A percentile compares a stretch with the other conserved stretches of the same genome.
These are phyloP conservation scores for Staphylotrichum tortipilum DNA, from an alignment of 495 filamentous ascomycete species.

Conservation along the genomic window DNA sequence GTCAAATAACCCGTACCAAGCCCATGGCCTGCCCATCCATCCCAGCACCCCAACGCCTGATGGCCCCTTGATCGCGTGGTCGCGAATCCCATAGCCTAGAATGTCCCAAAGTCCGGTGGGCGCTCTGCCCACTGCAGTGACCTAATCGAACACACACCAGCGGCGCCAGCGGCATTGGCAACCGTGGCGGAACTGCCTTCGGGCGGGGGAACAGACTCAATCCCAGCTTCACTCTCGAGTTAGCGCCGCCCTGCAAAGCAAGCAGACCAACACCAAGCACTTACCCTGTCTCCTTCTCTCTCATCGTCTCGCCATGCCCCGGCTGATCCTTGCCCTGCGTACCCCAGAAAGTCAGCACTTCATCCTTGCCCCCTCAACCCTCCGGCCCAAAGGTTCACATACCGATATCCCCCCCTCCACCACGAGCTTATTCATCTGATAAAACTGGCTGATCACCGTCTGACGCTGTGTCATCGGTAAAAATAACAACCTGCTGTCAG, in stretches of 20 bases:
- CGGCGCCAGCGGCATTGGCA: not conserved
- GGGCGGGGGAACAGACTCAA: not conserved
- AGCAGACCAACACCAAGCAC: not conserved
- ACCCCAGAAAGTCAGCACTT: conserved; percentile 10
- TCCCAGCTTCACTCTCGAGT: conserved; percentile 15
- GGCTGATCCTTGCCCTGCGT: conserved; percentile 69
- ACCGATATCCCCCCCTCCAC: conserved; percentile 72
- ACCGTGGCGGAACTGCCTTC: not conserved
- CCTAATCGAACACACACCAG: not conserved
- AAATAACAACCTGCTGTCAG: not conserved
- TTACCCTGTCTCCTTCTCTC: conserved; percentile 29
- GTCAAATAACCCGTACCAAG: not conserved
- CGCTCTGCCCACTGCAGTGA: too few relatives aligned
- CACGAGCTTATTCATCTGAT: conserved; percentile 82
- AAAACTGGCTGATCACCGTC: conserved; percentile 91
- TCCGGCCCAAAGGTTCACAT: too few relatives aligned
- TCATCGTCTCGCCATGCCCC: conserved; percentile 44
- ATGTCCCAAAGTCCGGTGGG: too few relatives aligned
- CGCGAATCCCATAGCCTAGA: too few relatives aligned
- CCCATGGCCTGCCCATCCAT: not conserved
- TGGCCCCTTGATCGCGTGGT: not conserved
- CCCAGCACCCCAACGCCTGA: conserved; percentile 1
- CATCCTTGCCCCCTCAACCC: too few relatives aligned
- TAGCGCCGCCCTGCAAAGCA: conserved; percentile 1
- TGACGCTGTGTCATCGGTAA: conserved; percentile 57